These are phyloP conservation scores for Ziziphus jujuba DNA, from an alignment of 306 rosid species.

Conservation along the genomic window DNA sequence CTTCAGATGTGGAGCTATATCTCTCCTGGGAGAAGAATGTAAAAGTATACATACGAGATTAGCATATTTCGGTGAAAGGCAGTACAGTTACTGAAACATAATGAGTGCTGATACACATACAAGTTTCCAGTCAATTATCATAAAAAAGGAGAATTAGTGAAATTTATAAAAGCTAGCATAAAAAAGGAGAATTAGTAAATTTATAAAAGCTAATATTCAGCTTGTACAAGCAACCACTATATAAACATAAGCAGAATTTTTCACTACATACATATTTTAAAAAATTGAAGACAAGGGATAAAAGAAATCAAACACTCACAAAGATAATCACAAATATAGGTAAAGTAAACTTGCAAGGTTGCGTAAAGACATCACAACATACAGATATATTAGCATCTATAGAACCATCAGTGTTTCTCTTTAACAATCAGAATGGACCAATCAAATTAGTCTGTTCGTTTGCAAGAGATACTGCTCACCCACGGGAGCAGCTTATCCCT, in stretches of 20 bases:
- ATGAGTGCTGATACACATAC: not conserved
- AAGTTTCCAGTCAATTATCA: too few species aligned
- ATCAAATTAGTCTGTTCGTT: slow-evolving; percentile 11
- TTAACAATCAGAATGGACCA: not conserved
- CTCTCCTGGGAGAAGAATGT: slow-evolving; percentile 64
- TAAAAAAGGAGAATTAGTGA: not conserved
- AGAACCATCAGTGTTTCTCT: not conserved
- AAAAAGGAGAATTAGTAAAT: not conserved
- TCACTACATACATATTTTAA: not conserved
- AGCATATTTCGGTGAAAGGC: slow-evolving; percentile 7
- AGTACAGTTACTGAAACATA: not conserved
- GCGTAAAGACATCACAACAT: not conserved
- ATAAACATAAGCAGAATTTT: not conserved
- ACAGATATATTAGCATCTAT: not conserved
- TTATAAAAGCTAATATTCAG: slow-evolving; percentile 1
- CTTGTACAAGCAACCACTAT: slow-evolving; percentile 7
- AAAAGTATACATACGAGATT: slow-evolving; percentile 28
- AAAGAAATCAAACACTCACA: not conserved
- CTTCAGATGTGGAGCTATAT: slow-evolving; percentile 84
- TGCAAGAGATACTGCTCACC: slow-evolving; percentile 14
- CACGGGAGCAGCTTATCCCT: slow-evolving; percentile 18
- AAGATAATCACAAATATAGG: not conserved
- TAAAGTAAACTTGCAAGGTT: not conserved
- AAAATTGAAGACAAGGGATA: not conserved
- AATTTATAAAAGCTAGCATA: not conserved